Conservation (phyloP, 1,284 basidiomycete genomes). For the Fistulina hepatica region DNA sequence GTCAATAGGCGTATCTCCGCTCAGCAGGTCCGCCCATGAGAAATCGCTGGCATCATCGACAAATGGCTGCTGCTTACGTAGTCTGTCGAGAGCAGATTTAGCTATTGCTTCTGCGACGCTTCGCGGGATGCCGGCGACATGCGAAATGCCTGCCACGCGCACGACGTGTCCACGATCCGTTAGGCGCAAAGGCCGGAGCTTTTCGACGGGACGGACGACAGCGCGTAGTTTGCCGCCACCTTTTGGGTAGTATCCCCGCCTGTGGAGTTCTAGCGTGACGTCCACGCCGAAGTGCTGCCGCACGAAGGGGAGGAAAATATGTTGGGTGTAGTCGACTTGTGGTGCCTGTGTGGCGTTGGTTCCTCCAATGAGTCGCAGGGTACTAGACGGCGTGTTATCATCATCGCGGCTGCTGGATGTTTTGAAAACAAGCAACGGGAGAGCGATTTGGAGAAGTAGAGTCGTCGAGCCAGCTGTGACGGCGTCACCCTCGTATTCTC, state of each 20-base stretch:
- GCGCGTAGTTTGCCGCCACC: slow-evolving; percentile 53
- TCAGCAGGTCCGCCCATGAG: no score
- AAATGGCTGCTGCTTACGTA: slow-evolving; percentile 21
- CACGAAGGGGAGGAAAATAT: slow-evolving; percentile 57
- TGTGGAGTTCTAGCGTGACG: slow-evolving; percentile 34
- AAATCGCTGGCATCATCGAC: slow-evolving; percentile 9
- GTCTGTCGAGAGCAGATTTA: slow-evolving; percentile 34
- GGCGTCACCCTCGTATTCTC: slow-evolving; percentile 44
- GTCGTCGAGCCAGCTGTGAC: slow-evolving; percentile 60
- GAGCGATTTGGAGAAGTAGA: slow-evolving; percentile 57
- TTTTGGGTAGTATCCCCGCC: slow-evolving; percentile 57
- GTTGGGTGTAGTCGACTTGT: slow-evolving; percentile 56
- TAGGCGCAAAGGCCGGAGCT: slow-evolving; percentile 38
- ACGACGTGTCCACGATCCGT: slow-evolving; percentile 42
- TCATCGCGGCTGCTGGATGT: no score
- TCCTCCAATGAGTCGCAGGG: slow-evolving; percentile 48
- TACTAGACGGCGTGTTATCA: slow-evolving; percentile 26
- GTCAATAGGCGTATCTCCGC: slow-evolving; percentile 21
- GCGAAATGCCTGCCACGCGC: slow-evolving; percentile 43
- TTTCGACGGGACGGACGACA: slow-evolving; percentile 28
- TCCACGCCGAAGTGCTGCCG: slow-evolving; percentile 39
- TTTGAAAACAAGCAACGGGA: slow-evolving; percentile 59
- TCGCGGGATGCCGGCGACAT: slow-evolving; percentile 48
- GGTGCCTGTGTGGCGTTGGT: slow-evolving; percentile 60
- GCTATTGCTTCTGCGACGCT: slow-evolving; percentile 43